Base-by-base conservation (phyloP, 768 basidiomycete genomes). In the Suillus luteus region DNA sequence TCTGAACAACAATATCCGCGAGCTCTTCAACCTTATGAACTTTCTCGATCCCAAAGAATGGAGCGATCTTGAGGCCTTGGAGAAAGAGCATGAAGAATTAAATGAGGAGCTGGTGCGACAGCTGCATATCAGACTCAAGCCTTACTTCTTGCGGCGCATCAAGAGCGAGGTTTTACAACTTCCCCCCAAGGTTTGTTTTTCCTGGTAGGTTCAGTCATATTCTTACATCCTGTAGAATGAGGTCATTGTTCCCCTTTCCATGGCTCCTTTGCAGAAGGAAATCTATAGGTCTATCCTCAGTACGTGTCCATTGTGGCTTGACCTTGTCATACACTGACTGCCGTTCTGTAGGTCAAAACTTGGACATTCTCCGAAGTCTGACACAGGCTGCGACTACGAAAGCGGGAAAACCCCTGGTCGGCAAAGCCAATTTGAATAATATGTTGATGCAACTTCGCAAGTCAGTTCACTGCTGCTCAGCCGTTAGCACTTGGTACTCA, bases 1-100 rank as follows among this genome's bases (percentile, higher is more conserved):
- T 0, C 76, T 99, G 63, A 99, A 99, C 76, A 99, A 99, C 80
- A 99, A 98, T 72, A 90, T 99, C 27, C 85, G 93, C 55, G 97
- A 99, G 76, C 77, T 99, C 31, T 96, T 99, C 81, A 99, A 96
- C 74, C 82, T 99, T 49, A 95, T 99, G 88, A 93, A 95, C 73
- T 99, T 99, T 79, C 84, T 99, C 19, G 93, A 95, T 72, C 86
- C 91, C 6, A 67, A 76, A 14, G 80, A 90, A 65, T 93, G 93
- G 93, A 73, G 77, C 6, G 86, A 99, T 72, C 79, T 98, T 24
- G 86, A 89, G 69, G 81, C 74, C 7, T 80, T 98, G 12, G 88
- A 90, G 64, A 85, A 84, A 68, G 83, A 92, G 64, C 89, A 94
- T 67, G 87, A 86, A 66, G 87, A 86, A 14, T 83, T 99, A 27